phyloP scores from a whole-genome alignment of 2,329 filamentous ascomycete species.

The Monosporascus sp. region DNA sequence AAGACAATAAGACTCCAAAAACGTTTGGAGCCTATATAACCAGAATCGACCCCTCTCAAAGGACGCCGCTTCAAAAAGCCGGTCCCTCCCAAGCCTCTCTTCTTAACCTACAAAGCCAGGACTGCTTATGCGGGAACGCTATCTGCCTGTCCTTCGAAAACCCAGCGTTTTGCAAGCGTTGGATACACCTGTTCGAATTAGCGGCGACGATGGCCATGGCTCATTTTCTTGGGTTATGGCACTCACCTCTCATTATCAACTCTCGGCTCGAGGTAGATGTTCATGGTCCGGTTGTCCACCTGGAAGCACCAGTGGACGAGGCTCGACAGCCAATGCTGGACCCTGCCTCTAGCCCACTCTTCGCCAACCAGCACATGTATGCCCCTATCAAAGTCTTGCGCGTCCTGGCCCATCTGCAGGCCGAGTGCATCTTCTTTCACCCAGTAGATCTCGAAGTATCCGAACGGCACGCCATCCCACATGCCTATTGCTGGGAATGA shows the following conservation, averaged over 20 bases:
- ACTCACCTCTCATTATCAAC: conserved; percentile 84
- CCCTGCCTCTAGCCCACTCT: conserved; percentile 81
- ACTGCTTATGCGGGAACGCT: conserved; percentile 86
- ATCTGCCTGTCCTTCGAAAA: conserved; percentile 87
- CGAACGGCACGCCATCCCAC: conserved; percentile 94
- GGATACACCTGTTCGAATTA: conserved; percentile 50
- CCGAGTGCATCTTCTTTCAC: conserved; percentile 86
- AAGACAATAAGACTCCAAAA: too few species aligned
- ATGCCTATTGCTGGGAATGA: conserved; percentile 88
- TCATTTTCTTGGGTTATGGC: not conserved
- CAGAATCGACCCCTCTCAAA: too few species aligned
- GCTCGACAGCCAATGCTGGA: conserved; percentile 76
- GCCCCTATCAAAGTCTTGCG: conserved; percentile 79
- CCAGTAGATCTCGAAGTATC: conserved; percentile 98
- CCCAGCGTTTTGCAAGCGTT: conserved; percentile 66
- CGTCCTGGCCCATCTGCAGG: conserved; percentile 58
- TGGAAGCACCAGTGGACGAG: conserved; percentile 83
- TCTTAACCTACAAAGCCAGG: conserved; percentile 75
- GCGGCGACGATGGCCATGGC: conserved; percentile 2
- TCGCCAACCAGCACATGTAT: conserved; percentile 88
- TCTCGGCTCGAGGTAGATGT: conserved; percentile 80
- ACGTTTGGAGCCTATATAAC: too few species aligned
- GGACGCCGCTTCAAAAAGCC: conserved; percentile 31
- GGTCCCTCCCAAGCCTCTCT: conserved; percentile 78
- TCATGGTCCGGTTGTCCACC: conserved; percentile 75